Evolutionary conservation across 2,329 filamentous ascomycete species (phyloP).

Genomic region (Fusarium scirpi): DNA sequence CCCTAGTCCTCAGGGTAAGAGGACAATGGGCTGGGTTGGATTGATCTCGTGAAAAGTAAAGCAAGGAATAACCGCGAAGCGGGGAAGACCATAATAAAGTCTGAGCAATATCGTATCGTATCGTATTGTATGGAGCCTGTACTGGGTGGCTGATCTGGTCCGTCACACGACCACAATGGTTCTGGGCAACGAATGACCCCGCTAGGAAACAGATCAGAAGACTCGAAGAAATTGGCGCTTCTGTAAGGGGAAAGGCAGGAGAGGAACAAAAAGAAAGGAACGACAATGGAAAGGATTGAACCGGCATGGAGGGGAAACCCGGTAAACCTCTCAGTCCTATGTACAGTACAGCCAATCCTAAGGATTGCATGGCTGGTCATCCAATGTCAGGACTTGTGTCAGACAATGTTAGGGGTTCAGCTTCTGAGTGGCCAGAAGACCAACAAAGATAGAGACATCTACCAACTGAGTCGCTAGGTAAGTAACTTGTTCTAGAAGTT

Average conservation of each 20-base stretch:
- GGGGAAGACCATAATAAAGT: conserved; percentile 27
- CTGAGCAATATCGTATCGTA: conserved; percentile 2
- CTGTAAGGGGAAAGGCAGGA: conserved; percentile 29
- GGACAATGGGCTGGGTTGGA: conserved; percentile 7
- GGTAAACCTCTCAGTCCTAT: conserved; percentile 9
- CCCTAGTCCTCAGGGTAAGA: neutral
- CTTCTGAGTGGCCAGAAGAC: conserved; percentile 6
- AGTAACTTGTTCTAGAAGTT: conserved; percentile 35
- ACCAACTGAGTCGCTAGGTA: conserved; percentile 20
- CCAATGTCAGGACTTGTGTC: neutral
- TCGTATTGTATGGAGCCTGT: conserved; percentile 14
- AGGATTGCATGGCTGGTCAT: neutral
- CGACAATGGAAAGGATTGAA: conserved; percentile 5
- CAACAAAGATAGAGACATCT: conserved; percentile 3
- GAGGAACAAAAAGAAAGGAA: conserved; percentile 10
- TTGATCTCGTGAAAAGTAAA: conserved; percentile 20
- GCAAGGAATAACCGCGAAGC: conserved; percentile 16
- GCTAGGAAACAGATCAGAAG: conserved; percentile 43
- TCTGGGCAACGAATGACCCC: conserved; percentile 33
- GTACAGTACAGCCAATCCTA: conserved; percentile 13
- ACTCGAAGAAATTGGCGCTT: conserved; percentile 23
- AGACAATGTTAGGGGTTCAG: conserved; percentile 19
- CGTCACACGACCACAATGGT: conserved; percentile 43
- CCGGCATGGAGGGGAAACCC: conserved; percentile 2
- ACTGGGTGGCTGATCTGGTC: conserved; percentile 36